Base-by-base conservation (phyloP, 2,329 filamentous ascomycete genomes). In the Lizonia empirigonia region DNA sequence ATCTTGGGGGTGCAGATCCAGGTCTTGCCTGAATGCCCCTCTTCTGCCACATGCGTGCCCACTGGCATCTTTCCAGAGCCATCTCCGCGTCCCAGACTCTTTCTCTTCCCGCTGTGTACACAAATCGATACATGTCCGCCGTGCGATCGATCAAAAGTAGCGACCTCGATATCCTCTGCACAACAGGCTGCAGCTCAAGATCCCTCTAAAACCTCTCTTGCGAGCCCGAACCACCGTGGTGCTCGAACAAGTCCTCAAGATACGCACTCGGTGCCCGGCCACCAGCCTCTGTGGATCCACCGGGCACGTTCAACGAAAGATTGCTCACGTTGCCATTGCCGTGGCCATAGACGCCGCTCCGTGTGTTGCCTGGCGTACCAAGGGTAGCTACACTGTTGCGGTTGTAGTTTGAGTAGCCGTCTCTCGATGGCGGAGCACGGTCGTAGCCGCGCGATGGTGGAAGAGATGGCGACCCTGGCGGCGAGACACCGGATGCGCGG, bases 161-260 rank as follows among this genome's bases (percentile, higher is more conserved):
- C 22, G 37, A 47, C 19, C 49, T 46, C 22, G 33, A 29, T 2
- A 44, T 42, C 7, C 19, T 32, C 23, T 44, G 48, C 29, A 32
- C 40, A 5, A 29, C 18, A 22, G 29, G 19, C 15, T 38, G 29
- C 34, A 54, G 56, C 42, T 62, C 48, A 22, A 60, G 55, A 41
- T 66, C 40, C 30, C 45, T 44, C 66, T 71, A 71, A 44, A 65
- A 71, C 53, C 70, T 59, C 37, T 70, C 68, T 46, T 63, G 55
- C 26, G 66, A 60, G 10, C 58, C 70, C 41, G 67, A 70, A 15
- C 32, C 45, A 18, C 76, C 76, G 65, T 91, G 87, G 57, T 89
- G 89, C 66, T 91, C 90, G 55, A 97, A 87, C 40, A 97, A 75
- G 71, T 97, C 91, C 53, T 97, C 92, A 30, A 97, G 79, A 70